A percentile compares a stretch with the other conserved stretches of the same genome.
Conservation (phyloP, 129 eudicot species). For the Flaveria bidentis region DNA sequence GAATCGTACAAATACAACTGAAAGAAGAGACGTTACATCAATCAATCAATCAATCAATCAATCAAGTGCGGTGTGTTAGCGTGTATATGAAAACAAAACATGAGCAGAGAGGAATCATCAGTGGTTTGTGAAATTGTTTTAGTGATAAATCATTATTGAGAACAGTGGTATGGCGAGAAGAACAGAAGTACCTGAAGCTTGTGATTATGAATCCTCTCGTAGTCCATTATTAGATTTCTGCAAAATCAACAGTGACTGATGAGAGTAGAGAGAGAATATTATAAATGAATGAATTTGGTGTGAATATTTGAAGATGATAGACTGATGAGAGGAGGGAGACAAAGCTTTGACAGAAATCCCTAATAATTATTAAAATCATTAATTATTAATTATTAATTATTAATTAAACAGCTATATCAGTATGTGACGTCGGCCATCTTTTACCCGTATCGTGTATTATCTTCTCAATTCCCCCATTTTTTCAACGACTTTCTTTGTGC, state of each 20-base stretch:
- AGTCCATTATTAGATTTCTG: constrained; percentile 80
- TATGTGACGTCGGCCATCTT: constrained; percentile 43
- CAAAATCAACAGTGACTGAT: constrained; percentile 11
- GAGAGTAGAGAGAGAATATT: constrained; percentile 24
- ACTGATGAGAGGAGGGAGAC: constrained; percentile 9
- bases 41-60: not conserved
- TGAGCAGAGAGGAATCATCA: not conserved
- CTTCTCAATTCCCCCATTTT: constrained; percentile 7
- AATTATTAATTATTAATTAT: too few relatives aligned
- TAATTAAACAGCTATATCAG: not conserved
- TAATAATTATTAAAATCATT: not conserved
- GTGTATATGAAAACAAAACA: constrained; percentile 7
- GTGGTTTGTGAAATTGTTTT: constrained; percentile 20
- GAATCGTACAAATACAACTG: not conserved
- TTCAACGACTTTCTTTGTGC: not conserved
- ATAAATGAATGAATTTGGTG: not conserved
- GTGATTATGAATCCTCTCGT: constrained; percentile 88
- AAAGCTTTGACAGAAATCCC: constrained; percentile 37
- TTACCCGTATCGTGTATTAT: constrained; percentile 12
- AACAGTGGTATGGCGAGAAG: constrained; percentile 6
- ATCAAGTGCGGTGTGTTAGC: not conserved
- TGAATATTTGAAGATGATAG: not conserved
- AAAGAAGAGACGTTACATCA: constrained; percentile 22
- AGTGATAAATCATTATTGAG: not conserved
- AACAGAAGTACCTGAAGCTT: constrained; percentile 61